A percentile compares a stretch with the other conserved stretches of the same genome.
phyloP scores from a whole-genome alignment of 345 rosid genomes.

The Rubroshorea leprosula region DNA sequence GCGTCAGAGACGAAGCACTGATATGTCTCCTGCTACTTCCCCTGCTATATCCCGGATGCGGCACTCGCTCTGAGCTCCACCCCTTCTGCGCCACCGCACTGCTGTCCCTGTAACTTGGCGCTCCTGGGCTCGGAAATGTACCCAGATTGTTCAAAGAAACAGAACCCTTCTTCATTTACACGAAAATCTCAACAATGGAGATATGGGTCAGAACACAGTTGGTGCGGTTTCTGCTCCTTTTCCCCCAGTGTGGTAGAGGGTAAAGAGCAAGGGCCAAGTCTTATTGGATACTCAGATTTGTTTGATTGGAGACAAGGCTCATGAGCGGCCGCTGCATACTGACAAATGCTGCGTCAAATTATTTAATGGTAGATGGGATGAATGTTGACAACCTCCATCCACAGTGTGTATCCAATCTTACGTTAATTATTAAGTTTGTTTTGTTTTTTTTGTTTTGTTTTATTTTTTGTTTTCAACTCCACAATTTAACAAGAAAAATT shows the following conservation, averaged over 20 bases:
- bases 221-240: too few relatives aligned
- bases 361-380: not conserved
- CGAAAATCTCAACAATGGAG: not conserved
- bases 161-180: constrained; percentile 35
- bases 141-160: constrained; percentile 32
- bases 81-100: constrained; percentile 40
- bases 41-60: constrained; percentile 43
- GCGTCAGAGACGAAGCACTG: constrained; percentile 50
- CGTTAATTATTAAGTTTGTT: not conserved
- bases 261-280: too few relatives aligned
- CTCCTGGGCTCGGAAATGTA: constrained; percentile 51
- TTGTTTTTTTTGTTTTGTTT: not conserved
- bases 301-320: constrained; percentile 20
- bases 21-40: constrained; percentile 51
- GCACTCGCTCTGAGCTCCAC: constrained; percentile 84
- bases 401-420: not conserved
- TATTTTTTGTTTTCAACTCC: too few relatives aligned
- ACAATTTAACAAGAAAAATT: too few relatives aligned
- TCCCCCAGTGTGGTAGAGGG: too few relatives aligned
- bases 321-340: constrained; percentile 4
- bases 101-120: constrained; percentile 31
- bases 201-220: too few relatives aligned
- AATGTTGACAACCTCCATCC: constrained; percentile 16
- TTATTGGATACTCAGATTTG: constrained; percentile 15
- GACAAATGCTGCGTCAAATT: constrained; percentile 15